phyloP scores from a whole-genome alignment of 2,329 filamentous ascomycete species.

The Chaetomiaceae sp. region DNA sequence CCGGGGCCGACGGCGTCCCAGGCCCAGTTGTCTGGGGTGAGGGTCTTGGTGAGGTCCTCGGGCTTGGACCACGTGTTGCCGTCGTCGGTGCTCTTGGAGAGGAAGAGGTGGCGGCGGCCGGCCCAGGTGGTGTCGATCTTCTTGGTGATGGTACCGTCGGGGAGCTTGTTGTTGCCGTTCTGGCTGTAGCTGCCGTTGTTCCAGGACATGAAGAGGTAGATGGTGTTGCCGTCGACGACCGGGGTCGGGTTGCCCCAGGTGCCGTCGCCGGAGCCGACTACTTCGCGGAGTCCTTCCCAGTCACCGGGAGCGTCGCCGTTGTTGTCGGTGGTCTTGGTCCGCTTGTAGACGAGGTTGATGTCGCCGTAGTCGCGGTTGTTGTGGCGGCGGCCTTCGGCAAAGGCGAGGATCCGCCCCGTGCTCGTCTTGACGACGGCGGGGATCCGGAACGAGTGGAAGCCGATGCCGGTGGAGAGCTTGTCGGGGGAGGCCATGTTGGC shows the following conservation, averaged over 20 bases:
- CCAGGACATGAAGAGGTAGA: slow-evolving; percentile 32
- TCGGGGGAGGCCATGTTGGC: slow-evolving; percentile 28
- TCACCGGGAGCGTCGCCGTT: slow-evolving; percentile 23
- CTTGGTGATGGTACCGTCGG: slow-evolving; percentile 23
- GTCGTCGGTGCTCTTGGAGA: slow-evolving; percentile 27
- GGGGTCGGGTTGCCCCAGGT: slow-evolving; percentile 32
- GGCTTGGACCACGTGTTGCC: slow-evolving; percentile 26
- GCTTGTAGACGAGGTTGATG: slow-evolving; percentile 31
- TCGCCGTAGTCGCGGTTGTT: slow-evolving; percentile 29
- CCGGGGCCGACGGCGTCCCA: slow-evolving; percentile 28
- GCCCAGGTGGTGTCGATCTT: slow-evolving; percentile 23
- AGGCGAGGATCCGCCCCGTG: slow-evolving; percentile 28
- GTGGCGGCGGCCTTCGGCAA: slow-evolving; percentile 27
- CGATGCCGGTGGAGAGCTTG: slow-evolving; percentile 26
- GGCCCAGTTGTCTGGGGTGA: slow-evolving; percentile 20
- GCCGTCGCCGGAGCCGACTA: slow-evolving; percentile 24
- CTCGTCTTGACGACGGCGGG: slow-evolving; percentile 27
- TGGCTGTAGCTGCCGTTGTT: slow-evolving; percentile 29
- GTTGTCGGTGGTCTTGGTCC: slow-evolving; percentile 25
- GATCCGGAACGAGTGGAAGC: slow-evolving; percentile 31
- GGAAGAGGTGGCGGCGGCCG: slow-evolving; percentile 25
- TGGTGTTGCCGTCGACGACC: slow-evolving; percentile 30
- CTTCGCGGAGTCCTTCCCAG: slow-evolving; percentile 28
- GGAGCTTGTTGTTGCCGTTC: slow-evolving; percentile 23
- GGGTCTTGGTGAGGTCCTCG: slow-evolving; percentile 22